These are phyloP conservation scores for Exophiala xenobiotica DNA, from an alignment of 2,329 filamentous ascomycete genomes.

Conservation along the genomic window DNA sequence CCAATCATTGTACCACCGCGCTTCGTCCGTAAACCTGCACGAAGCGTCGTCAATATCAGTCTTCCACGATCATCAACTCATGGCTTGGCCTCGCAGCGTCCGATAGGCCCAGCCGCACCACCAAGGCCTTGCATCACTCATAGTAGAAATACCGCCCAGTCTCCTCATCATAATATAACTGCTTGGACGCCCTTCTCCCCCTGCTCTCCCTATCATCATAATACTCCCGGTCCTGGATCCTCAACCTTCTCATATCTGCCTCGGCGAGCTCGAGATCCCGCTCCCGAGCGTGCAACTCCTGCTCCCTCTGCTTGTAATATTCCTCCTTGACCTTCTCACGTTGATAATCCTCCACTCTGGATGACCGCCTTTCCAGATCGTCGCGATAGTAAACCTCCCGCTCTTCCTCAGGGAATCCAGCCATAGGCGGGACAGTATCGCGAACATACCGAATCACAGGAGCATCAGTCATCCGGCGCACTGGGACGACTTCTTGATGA, in stretches of 20 bases:
- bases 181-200: not conserved
- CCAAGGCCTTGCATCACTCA: too few relatives aligned
- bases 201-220: not conserved
- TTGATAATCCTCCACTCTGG: constrained; percentile 8
- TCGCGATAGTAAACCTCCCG: constrained; percentile 3
- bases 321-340: constrained; percentile 7
- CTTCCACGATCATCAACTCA: not conserved
- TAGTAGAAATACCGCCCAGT: not conserved
- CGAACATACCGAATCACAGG: constrained; percentile 1
- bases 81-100: not conserved
- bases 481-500: not conserved
- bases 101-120: too few relatives aligned
- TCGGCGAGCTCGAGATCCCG: constrained; percentile 1
- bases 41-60: not conserved
- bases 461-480: not conserved
- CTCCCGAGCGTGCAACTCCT: not conserved
- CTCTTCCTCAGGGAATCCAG: constrained; percentile 2
- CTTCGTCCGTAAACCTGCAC: too few relatives aligned
- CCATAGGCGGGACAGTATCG: not conserved
- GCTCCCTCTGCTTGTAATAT: constrained; percentile 3
- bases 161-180: not conserved
- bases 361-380: not conserved
- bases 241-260: not conserved
- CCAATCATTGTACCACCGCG: too few relatives aligned
- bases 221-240: not conserved